Conservation (phyloP, 768 basidiomycete species). For the Trametes maxima region DNA sequence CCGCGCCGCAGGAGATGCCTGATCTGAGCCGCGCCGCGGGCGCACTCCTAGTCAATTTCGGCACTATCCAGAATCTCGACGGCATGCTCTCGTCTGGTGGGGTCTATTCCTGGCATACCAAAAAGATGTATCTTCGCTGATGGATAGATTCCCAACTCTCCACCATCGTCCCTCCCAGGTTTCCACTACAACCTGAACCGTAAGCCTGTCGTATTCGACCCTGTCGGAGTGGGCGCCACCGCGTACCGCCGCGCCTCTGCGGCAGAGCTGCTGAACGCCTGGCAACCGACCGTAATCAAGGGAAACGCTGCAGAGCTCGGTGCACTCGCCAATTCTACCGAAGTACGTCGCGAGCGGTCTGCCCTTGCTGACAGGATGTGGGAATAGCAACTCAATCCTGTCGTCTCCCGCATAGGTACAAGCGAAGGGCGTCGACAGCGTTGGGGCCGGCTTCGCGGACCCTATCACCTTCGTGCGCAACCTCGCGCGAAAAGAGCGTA, state of each 20-base stretch:
- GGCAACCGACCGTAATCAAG: slow-evolving; percentile 92
- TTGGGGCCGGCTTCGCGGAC: slow-evolving; percentile 75
- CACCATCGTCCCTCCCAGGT: slow-evolving; percentile 2
- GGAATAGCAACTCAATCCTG: background rate
- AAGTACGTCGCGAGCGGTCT: slow-evolving; percentile 48
- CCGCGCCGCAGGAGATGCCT: slow-evolving; percentile 77
- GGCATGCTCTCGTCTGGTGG: slow-evolving; percentile 78
- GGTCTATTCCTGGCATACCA: background rate
- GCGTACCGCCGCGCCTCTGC: slow-evolving; percentile 64
- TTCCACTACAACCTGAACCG: slow-evolving; percentile 51
- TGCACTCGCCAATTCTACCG: slow-evolving; percentile 70
- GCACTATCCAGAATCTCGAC: slow-evolving; percentile 68
- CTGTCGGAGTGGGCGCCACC: slow-evolving; percentile 90
- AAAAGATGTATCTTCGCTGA: background rate
- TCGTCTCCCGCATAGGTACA: slow-evolving; percentile 48
- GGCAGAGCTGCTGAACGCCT: slow-evolving; percentile 67
- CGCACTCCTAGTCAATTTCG: slow-evolving; percentile 84
- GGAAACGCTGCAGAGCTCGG: slow-evolving; percentile 92
- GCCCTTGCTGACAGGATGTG: background rate
- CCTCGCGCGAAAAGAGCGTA: slow-evolving; percentile 76
- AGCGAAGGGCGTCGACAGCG: slow-evolving; percentile 84
- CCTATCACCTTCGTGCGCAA: slow-evolving; percentile 68
- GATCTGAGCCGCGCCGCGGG: slow-evolving; percentile 69
- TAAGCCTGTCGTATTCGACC: slow-evolving; percentile 87
- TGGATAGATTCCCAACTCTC: background rate